Evolutionary conservation across 768 basidiomycete species (phyloP).

Genomic region (Kwoniella heveanensis): DNA sequence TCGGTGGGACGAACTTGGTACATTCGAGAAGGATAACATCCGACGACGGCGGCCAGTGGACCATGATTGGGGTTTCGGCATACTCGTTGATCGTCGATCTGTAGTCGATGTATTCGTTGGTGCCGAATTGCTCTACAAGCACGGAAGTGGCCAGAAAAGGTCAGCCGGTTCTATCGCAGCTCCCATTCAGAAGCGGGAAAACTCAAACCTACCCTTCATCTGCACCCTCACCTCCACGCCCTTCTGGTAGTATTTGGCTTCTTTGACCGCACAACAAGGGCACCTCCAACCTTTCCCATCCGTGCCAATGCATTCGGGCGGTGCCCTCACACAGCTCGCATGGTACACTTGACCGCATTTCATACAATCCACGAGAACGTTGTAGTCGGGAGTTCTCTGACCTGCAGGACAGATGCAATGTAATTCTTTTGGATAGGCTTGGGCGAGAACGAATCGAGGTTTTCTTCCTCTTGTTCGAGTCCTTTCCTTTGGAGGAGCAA

Average conservation of each 20-base stretch:
- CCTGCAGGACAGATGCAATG: conserved; percentile 35
- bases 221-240: conserved; percentile 38
- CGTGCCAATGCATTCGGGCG: conserved; percentile 15
- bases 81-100: conserved; percentile 32
- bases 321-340: conserved; percentile 41
- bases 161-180: too few relatives aligned
- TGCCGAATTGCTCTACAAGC: conserved; percentile 36
- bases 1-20: conserved; percentile 30
- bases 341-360: conserved; percentile 50
- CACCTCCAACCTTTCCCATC: conserved; percentile 38
- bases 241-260: conserved; percentile 41
- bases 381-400: conserved; percentile 20
- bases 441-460: conserved; percentile 36
- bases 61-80: conserved; percentile 22
- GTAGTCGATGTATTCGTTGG: conserved; percentile 40
- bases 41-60: conserved; percentile 14
- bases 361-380: conserved; percentile 28
- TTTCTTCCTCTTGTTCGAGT: conserved; percentile 21
- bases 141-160: too few relatives aligned
- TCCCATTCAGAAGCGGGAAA: too few relatives aligned
- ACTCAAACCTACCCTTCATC: conserved; percentile 33
- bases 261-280: conserved; percentile 50
- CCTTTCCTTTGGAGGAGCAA: conserved; percentile 14
- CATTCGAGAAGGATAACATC: conserved; percentile 30
- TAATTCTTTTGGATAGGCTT: conserved; percentile 31